Evolutionary conservation across 1,284 basidiomycete genomes (phyloP).

Genomic region (Crepidotus sp.): DNA sequence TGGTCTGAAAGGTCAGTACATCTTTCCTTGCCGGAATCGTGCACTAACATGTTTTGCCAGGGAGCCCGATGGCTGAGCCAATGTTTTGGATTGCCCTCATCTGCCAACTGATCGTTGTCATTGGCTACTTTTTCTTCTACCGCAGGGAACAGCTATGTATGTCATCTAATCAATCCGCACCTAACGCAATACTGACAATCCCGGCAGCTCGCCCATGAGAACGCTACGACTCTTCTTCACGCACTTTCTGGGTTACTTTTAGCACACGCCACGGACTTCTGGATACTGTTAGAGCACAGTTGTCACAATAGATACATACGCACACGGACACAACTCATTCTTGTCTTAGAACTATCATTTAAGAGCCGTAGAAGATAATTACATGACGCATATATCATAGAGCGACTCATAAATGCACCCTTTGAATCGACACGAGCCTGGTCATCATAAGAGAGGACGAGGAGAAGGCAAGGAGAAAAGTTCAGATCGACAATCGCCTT

Average conservation of each 20-base stretch:
- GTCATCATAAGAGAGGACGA: too few relatives aligned
- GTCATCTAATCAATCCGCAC: background rate
- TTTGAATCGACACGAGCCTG: too few relatives aligned
- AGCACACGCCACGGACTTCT: conserved; percentile 8
- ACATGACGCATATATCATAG: background rate
- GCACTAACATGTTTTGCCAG: conserved; percentile 22
- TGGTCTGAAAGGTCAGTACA: conserved; percentile 44
- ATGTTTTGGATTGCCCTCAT: conserved; percentile 84
- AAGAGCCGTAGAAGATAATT: conserved; percentile 7
- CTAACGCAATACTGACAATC: background rate
- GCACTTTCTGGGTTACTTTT: conserved; percentile 4
- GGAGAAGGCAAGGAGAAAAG: too few relatives aligned
- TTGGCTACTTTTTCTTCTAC: conserved; percentile 94
- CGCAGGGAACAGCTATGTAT: conserved; percentile 68
- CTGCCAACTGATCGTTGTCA: conserved; percentile 75
- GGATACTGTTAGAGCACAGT: conserved; percentile 15
- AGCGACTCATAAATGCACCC: background rate
- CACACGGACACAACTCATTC: background rate
- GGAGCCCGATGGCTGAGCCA: conserved; percentile 69
- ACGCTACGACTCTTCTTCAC: conserved; percentile 11
- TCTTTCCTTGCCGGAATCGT: background rate
- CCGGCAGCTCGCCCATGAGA: conserved; percentile 27
- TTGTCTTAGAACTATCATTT: conserved; percentile 13
- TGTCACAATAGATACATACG: conserved; percentile 13
- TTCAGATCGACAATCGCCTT: conserved; percentile 1